Conservation (phyloP, 1,284 basidiomycete genomes). For the Fomitopsis betulina region DNA sequence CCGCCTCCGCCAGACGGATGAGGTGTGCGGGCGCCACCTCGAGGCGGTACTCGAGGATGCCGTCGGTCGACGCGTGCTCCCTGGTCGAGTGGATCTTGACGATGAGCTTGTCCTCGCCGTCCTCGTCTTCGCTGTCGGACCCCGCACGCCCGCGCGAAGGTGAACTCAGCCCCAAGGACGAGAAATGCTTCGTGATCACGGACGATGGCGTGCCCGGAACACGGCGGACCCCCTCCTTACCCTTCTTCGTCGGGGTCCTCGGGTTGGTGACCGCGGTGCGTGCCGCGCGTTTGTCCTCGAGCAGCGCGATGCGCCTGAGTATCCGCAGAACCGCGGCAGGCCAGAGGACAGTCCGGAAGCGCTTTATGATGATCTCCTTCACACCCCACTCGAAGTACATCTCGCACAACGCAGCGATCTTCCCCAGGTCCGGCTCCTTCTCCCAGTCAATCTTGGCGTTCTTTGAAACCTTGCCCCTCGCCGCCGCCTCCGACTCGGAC, state of each 20-base stretch:
- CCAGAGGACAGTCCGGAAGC: conserved; percentile 77
- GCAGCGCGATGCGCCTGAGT: conserved; percentile 52
- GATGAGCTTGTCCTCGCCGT: conserved; percentile 34
- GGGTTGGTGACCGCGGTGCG: conserved; percentile 17
- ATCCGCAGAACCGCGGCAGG: conserved; percentile 61
- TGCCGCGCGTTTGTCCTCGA: conserved; percentile 30
- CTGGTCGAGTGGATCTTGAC: conserved; percentile 42
- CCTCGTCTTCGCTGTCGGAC: conserved; percentile 8
- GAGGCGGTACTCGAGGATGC: conserved; percentile 66
- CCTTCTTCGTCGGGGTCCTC: conserved; percentile 38
- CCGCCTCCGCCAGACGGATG: conserved; percentile 57
- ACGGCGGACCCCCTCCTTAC: conserved; percentile 10
- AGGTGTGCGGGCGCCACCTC: conserved; percentile 63
- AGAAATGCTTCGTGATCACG: conserved; percentile 53
- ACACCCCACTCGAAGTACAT: conserved; percentile 89
- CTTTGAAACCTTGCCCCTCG: conserved; percentile 37
- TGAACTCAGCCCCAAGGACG: conserved; percentile 34
- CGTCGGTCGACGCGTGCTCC: conserved; percentile 62
- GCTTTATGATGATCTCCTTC: conserved; percentile 70
- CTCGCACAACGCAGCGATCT: conserved; percentile 75
- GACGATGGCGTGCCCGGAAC: conserved; percentile 47
- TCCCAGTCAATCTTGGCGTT: conserved; percentile 40
- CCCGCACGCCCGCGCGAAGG: conserved; percentile 2
- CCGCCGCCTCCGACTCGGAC: conserved; percentile 37
- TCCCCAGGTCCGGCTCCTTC: conserved; percentile 67